Evolutionary conservation across 345 rosid species (phyloP).

Genomic region (Eucalyptus cloeziana): DNA sequence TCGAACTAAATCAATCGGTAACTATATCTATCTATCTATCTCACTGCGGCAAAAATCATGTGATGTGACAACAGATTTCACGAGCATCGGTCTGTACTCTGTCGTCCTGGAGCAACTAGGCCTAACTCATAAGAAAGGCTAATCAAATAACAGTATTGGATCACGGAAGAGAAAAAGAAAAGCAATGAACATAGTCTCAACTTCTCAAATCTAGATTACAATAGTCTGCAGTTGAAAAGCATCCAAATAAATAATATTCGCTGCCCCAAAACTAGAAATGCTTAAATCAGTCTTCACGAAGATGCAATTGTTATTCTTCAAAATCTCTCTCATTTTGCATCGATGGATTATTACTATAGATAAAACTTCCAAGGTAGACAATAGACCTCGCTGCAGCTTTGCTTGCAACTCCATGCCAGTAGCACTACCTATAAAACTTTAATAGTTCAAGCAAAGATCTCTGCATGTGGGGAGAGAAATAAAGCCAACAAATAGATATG

Average conservation of each 20-base stretch:
- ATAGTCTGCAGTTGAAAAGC: background rate
- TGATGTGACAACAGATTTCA: background rate
- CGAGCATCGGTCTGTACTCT: background rate
- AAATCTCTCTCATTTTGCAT: background rate
- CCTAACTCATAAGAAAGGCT: background rate
- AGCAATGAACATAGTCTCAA: background rate
- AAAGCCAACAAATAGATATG: background rate
- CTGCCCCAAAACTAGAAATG: background rate
- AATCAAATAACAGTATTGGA: background rate
- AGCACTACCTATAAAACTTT: background rate
- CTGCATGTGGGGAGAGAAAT: background rate
- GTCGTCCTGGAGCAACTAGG: background rate
- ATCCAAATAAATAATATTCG: background rate
- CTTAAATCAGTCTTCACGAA: background rate
- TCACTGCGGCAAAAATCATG: background rate
- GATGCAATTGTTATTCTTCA: background rate
- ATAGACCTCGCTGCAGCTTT: background rate
- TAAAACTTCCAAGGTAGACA: background rate
- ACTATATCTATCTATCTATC: background rate
- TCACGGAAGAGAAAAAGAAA: background rate
- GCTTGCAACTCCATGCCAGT: background rate
- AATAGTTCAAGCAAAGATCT: background rate
- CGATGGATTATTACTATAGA: background rate
- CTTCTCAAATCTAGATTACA: background rate
- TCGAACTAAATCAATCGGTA: background rate